Percentiles rank a stretch among this genome's conserved stretches.
Evolutionary conservation across 306 rosid genomes (phyloP).

Genomic region (Prunus fruticosa): DNA sequence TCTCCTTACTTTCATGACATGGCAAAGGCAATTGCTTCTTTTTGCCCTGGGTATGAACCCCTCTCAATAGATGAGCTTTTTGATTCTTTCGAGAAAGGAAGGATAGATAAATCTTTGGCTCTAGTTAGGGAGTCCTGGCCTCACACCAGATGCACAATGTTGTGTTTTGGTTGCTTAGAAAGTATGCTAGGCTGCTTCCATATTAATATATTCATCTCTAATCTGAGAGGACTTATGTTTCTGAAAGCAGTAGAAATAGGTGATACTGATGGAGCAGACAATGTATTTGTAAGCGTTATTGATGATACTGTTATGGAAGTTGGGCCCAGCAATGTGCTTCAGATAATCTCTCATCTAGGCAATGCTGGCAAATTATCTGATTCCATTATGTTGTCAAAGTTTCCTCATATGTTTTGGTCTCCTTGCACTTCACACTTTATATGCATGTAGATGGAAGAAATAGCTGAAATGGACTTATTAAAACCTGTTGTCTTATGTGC

Average conservation of each 20-base stretch:
- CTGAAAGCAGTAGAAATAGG: slow-evolving; percentile 38
- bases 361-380: slow-evolving; percentile 29
- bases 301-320: slow-evolving; percentile 33
- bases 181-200: slow-evolving; percentile 30
- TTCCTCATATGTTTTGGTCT: slow-evolving; percentile 51
- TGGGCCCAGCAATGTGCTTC: slow-evolving; percentile 50
- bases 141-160: slow-evolving; percentile 48
- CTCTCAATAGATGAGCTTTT: slow-evolving; percentile 36
- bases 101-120: slow-evolving; percentile 44
- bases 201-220: slow-evolving; percentile 45
- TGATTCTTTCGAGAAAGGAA: slow-evolving; percentile 49
- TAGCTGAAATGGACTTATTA: slow-evolving; percentile 46
- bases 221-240: slow-evolving; percentile 53
- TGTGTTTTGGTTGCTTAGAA: slow-evolving; percentile 38
- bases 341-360: slow-evolving; percentile 47
- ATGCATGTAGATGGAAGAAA: slow-evolving; percentile 48
- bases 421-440: slow-evolving; percentile 49
- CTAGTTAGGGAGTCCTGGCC: slow-evolving; percentile 54
- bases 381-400: slow-evolving; percentile 36
- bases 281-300: slow-evolving; percentile 33
- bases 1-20: slow-evolving; percentile 51
- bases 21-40: slow-evolving; percentile 46
- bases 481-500: slow-evolving; percentile 43
- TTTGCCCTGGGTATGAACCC: slow-evolving; percentile 55
- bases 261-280: slow-evolving; percentile 28